phyloP scores from a whole-genome alignment of 208 protist genomes.

The Phytomonas francai region DNA sequence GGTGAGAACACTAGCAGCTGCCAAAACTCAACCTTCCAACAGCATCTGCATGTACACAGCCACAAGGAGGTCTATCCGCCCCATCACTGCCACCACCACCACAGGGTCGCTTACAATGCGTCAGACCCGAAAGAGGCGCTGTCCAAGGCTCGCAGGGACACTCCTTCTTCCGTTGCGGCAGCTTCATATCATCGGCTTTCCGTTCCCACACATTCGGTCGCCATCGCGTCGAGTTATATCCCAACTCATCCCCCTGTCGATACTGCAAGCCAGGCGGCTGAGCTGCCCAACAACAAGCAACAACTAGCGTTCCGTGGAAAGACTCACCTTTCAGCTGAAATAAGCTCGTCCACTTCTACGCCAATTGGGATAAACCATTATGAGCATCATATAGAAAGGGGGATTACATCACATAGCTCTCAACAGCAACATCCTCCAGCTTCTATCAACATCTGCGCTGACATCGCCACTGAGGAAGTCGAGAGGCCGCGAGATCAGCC shows the following conservation, averaged over 20 bases:
- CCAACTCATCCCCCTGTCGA: not conserved
- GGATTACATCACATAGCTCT: not conserved
- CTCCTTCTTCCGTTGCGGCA: not conserved
- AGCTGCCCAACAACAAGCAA: not conserved
- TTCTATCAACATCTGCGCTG: not conserved
- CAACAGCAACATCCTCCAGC: not conserved
- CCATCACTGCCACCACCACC: too few species aligned
- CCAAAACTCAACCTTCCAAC: not conserved
- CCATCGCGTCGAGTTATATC: not conserved
- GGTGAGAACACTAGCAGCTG: not conserved
- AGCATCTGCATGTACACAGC: not conserved
- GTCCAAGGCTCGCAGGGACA: not conserved
- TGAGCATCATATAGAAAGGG: not conserved
- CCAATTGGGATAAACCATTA: not conserved
- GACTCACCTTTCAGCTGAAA: not conserved
- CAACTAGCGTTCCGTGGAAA: not conserved
- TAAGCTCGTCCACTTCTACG: not conserved
- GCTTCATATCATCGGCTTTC: not conserved
- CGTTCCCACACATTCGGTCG: not conserved
- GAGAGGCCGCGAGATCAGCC: not conserved
- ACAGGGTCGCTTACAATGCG: not conserved
- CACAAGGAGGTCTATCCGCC: not conserved
- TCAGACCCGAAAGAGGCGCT: not conserved
- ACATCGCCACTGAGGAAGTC: not conserved
- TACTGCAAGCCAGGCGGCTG: not conserved